Percentiles rank a stretch among this genome's conserved stretches.
phyloP scores from a whole-genome alignment of 495 filamentous ascomycete genomes.

The Aspergillus conjunctus region DNA sequence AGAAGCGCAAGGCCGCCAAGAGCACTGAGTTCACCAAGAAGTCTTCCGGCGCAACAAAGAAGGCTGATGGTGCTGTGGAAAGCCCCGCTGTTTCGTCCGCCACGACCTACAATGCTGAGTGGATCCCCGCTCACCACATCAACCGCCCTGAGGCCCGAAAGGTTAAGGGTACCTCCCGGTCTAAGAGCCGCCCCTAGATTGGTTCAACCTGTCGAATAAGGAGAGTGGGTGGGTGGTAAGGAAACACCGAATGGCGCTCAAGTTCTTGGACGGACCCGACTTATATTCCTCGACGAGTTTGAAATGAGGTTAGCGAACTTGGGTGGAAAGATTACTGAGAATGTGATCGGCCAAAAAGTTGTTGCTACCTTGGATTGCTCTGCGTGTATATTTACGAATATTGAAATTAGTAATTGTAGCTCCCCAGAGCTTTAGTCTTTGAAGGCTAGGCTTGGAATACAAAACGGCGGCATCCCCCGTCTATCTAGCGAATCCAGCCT shows the following conservation, averaged over 20 bases:
- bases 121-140: conserved; percentile 92
- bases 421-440: conserved; percentile 13
- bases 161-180: conserved; percentile 69
- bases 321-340: conserved; percentile 31
- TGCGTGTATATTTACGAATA: conserved; percentile 40
- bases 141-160: conserved; percentile 80
- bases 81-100: conserved; percentile 67
- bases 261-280: conserved; percentile 7
- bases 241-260: conserved; percentile 12
- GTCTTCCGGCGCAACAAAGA: conserved; percentile 61
- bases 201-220: not conserved
- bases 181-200: conserved; percentile 53
- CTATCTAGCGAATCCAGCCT: too few relatives aligned
- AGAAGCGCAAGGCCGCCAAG: conserved; percentile 73
- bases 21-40: conserved; percentile 60
- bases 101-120: conserved; percentile 89
- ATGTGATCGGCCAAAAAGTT: conserved; percentile 28
- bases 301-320: conserved; percentile 16
- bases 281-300: conserved; percentile 9
- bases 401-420: conserved; percentile 23
- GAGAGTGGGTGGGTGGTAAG: conserved; percentile 1
- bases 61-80: conserved; percentile 64
- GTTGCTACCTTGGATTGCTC: conserved; percentile 22
- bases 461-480: conserved; percentile 9
- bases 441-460: conserved; percentile 16